These are phyloP conservation scores for Emergomyces orientalis DNA, from an alignment of 2,329 filamentous ascomycete species.

Conservation along the genomic window DNA sequence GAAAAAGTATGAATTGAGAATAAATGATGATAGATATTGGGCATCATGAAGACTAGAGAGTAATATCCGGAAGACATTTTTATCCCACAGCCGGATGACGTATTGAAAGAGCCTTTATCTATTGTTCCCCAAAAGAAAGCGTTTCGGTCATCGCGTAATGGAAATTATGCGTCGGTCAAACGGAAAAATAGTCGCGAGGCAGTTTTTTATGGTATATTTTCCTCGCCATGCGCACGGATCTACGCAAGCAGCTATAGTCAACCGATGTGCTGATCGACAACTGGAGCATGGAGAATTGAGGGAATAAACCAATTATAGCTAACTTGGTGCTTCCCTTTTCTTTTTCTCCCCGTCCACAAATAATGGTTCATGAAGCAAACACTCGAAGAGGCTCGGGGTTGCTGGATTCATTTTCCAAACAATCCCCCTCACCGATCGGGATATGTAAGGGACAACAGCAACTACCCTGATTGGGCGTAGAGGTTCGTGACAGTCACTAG, in stretches of 20 bases:
- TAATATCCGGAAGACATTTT: not conserved
- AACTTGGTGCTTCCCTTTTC: not conserved
- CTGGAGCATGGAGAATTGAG: not conserved
- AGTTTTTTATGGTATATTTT: not conserved
- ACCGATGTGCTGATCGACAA: not conserved
- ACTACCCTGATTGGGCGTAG: not conserved
- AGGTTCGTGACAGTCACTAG: not conserved
- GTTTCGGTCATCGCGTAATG: not conserved
- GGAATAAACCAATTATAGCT: not conserved
- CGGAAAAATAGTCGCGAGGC: constrained; percentile 1
- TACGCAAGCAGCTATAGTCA: not conserved
- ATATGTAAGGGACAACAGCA: constrained; percentile 1
- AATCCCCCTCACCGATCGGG: not conserved
- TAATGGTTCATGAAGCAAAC: constrained; percentile 1
- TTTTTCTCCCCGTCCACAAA: not conserved
- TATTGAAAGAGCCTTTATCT: too few relatives aligned
- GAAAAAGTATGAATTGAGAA: not conserved
- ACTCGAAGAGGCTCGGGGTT: not conserved
- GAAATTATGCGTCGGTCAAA: not conserved
- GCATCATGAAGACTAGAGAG: not conserved
- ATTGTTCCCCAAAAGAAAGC: not conserved
- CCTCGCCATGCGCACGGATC: not conserved
- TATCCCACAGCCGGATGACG: not conserved
- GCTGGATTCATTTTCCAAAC: not conserved
- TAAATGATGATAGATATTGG: not conserved